phyloP scores from a whole-genome alignment of 768 basidiomycete species.

The Lactifluus rugatus region DNA sequence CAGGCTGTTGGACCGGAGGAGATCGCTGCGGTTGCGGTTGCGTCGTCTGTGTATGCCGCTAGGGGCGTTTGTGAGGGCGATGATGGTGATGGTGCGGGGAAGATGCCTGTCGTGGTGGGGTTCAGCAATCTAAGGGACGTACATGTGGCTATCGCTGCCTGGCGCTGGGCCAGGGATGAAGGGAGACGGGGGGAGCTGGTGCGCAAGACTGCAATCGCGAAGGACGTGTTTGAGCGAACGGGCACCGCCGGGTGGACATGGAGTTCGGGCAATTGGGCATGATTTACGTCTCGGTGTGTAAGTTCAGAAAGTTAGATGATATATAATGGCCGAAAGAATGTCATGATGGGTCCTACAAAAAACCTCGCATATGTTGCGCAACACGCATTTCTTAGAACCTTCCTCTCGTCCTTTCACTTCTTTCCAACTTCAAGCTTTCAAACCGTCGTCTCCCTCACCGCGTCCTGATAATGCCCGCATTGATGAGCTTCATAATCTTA shows the following conservation, averaged over 20 bases:
- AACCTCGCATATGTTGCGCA: not conserved
- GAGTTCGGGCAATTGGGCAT: conserved; percentile 6
- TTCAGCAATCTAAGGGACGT: conserved; percentile 65
- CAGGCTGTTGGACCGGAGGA: conserved; percentile 31
- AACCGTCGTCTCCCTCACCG: conserved; percentile 34
- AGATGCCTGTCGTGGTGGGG: conserved; percentile 61
- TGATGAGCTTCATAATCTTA: conserved; percentile 85
- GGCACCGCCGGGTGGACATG: conserved; percentile 45
- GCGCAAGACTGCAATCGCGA: conserved; percentile 37
- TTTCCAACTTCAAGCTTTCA: not conserved
- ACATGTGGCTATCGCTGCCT: conserved; percentile 59
- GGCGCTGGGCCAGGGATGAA: conserved; percentile 47
- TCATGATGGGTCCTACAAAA: not conserved
- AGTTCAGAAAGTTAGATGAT: not conserved
- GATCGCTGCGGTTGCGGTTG: conserved; percentile 60
- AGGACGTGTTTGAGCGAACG: conserved; percentile 36
- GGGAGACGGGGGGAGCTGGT: conserved; percentile 28
- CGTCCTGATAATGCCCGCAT: conserved; percentile 89
- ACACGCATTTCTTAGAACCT: not conserved
- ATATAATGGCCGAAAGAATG: not conserved
- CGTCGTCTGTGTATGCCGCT: conserved; percentile 47
- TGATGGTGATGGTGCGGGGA: not conserved
- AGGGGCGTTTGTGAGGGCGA: not conserved
- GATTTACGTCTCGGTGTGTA: not conserved
- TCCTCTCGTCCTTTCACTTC: not conserved